These are phyloP conservation scores for Boletus hoseneyae DNA, from an alignment of 1,284 basidiomycete species.

Conservation along the genomic window DNA sequence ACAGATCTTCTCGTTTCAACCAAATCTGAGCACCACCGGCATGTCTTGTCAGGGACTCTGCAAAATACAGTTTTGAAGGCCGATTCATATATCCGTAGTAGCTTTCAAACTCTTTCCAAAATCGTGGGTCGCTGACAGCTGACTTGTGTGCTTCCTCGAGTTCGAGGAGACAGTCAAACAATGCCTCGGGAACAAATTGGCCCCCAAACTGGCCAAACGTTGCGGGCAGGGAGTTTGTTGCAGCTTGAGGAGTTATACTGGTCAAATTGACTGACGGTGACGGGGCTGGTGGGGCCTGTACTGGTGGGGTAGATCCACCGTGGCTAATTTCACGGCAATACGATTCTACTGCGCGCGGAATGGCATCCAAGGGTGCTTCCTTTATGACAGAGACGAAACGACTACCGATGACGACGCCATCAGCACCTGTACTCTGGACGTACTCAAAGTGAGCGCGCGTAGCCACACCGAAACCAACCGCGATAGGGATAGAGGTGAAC, in stretches of 20 bases:
- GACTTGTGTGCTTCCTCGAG: conserved; percentile 88
- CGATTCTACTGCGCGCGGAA: conserved; percentile 62
- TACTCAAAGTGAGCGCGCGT: conserved; percentile 90
- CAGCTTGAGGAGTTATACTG: conserved; percentile 10
- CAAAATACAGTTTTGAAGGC: conserved; percentile 35
- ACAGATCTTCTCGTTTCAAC: conserved; percentile 97
- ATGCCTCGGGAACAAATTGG: conserved; percentile 94
- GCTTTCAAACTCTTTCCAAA: conserved; percentile 90
- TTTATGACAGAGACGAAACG: conserved; percentile 82
- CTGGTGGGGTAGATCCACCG: conserved; percentile 46
- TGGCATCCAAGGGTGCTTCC: conserved; percentile 49
- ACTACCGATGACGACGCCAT: conserved; percentile 94
- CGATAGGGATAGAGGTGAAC: conserved; percentile 57
- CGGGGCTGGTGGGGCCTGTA: conserved; percentile 33
- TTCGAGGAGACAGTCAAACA: conserved; percentile 89
- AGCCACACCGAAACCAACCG: conserved; percentile 96
- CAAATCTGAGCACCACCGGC: conserved; percentile 85
- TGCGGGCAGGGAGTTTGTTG: conserved; percentile 53
- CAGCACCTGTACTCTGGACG: conserved; percentile 83
- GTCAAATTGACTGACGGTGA: conserved; percentile 47
- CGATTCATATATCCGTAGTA: conserved; percentile 75
- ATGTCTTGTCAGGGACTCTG: conserved; percentile 54
- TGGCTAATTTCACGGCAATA: conserved; percentile 73
- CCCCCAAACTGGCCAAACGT: conserved; percentile 97
- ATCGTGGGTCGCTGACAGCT: conserved; percentile 85